Conservation (phyloP, 1,284 basidiomycete species). For the Ustilago curta region DNA sequence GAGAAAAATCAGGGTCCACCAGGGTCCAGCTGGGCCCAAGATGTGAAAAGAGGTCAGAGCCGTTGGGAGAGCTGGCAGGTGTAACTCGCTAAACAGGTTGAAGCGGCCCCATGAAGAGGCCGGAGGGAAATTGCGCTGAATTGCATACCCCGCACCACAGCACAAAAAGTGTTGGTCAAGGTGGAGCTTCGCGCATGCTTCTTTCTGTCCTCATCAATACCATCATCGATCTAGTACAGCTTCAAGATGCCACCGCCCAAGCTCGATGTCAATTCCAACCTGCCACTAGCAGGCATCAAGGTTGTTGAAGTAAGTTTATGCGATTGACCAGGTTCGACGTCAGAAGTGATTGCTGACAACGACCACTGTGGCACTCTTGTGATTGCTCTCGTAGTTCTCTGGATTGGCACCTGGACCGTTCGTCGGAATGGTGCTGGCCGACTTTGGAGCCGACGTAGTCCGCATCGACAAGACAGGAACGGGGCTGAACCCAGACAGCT, state of each 20-base stretch:
- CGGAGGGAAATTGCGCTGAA: conserved; percentile 9
- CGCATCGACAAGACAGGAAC: conserved; percentile 77
- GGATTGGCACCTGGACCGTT: conserved; percentile 86
- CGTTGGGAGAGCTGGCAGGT: conserved; percentile 13
- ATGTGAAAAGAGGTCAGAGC: conserved; percentile 9
- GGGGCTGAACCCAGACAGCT: conserved; percentile 65
- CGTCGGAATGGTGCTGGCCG: conserved; percentile 80
- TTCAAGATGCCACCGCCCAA: conserved; percentile 36
- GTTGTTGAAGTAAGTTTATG: conserved; percentile 39
- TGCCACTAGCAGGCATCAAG: conserved; percentile 40
- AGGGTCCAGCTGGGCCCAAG: conserved; percentile 7
- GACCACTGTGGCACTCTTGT: not conserved
- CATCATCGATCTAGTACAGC: not conserved
- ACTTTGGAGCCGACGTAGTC: conserved; percentile 82
- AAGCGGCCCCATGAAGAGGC: conserved; percentile 17
- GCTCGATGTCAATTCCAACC: conserved; percentile 18
- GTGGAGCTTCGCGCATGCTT: not conserved
- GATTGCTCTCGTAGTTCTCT: conserved; percentile 75
- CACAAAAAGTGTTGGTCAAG: not conserved
- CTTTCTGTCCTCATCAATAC: conserved; percentile 1
- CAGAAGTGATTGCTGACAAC: not conserved
- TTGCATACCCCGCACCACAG: conserved; percentile 10
- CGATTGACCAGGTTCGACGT: not conserved
- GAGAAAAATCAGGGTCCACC: not conserved
- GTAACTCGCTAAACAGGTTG: conserved; percentile 31